Evolutionary conservation across 225 moss, liverwort and hornwort species (phyloP).

Genomic region (Polytrichum formosum): DNA sequence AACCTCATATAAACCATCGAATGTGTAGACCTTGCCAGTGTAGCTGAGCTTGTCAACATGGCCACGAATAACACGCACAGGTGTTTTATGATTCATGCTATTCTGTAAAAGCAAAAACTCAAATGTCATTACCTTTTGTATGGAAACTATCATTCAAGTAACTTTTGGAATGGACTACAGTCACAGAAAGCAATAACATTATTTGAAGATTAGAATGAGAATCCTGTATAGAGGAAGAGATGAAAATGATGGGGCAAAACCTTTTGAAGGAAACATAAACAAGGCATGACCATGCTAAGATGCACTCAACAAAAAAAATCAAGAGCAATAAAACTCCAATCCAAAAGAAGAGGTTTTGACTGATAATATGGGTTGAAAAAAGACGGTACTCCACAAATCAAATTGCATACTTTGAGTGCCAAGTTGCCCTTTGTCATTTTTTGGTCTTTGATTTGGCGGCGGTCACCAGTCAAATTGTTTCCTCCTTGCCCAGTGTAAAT

Average conservation of each 20-base stretch:
- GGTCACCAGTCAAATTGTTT: constrained; percentile 52
- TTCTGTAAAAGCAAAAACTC: constrained; percentile 30
- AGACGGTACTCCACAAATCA: background rate
- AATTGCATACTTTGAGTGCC: constrained; percentile 38
- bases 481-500: constrained; percentile 70
- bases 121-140: background rate
- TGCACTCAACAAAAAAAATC: too few species aligned
- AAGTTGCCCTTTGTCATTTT: constrained; percentile 62
- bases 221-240: too few species aligned
- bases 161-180: too few species aligned
- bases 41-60: constrained; percentile 56
- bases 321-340: too few species aligned
- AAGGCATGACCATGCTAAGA: too few species aligned
- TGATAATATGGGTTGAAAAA: too few species aligned
- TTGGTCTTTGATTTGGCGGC: constrained; percentile 54
- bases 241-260: too few species aligned
- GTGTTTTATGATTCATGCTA: constrained; percentile 41
- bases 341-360: too few species aligned
- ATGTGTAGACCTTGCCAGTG: constrained; percentile 61
- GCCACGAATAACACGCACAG: constrained; percentile 64
- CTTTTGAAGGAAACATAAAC: too few species aligned
- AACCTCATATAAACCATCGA: constrained; percentile 61
- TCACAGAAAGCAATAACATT: too few species aligned
- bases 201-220: too few species aligned
- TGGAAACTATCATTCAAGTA: too few species aligned